A percentile compares a stretch with the other conserved stretches of the same genome.
These are phyloP conservation scores for Durotheca rogersii DNA, from an alignment of 495 filamentous ascomycete genomes.

Conservation along the genomic window DNA sequence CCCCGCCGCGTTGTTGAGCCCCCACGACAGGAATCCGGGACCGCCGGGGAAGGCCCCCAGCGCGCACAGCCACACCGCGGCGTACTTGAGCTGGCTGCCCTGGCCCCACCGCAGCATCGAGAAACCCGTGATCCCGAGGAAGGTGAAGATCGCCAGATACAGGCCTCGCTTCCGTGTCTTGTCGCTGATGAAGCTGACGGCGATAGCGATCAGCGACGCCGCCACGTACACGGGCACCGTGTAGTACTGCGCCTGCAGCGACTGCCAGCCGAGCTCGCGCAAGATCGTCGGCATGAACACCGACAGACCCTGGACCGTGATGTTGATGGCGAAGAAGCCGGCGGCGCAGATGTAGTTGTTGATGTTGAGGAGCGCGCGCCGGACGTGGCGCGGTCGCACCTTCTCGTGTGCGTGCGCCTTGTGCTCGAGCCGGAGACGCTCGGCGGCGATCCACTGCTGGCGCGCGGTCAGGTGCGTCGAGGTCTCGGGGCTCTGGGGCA, in stretches of 20 bases:
- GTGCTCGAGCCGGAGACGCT: constrained; percentile 44
- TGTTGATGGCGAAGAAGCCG: constrained; percentile 54
- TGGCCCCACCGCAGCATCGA: constrained; percentile 36
- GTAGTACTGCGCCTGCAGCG: constrained; percentile 48
- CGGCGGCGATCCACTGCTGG: constrained; percentile 49
- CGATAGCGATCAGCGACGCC: constrained; percentile 57
- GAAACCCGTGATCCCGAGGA: constrained; percentile 50
- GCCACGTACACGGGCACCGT: constrained; percentile 55
- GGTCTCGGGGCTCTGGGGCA: constrained; percentile 55
- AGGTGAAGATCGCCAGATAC: constrained; percentile 48
- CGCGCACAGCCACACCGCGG: constrained; percentile 51
- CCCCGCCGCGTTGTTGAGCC: constrained; percentile 57
- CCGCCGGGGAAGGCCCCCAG: constrained; percentile 55
- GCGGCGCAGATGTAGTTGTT: constrained; percentile 51
- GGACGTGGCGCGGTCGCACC: constrained; percentile 42
- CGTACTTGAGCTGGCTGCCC: constrained; percentile 38
- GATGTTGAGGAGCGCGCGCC: constrained; percentile 42
- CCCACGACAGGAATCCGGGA: constrained; percentile 58
- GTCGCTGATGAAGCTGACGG: constrained; percentile 60
- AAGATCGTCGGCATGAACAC: constrained; percentile 56
- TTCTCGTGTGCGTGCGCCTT: constrained; percentile 36
- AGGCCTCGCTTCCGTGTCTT: constrained; percentile 62
- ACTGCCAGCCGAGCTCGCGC: constrained; percentile 46
- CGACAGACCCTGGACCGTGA: constrained; percentile 53
- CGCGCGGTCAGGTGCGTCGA: constrained; percentile 53